Evolutionary conservation across 192 early-diverging fungal genomes (phyloP).

Genomic region (Endogone sp.): DNA sequence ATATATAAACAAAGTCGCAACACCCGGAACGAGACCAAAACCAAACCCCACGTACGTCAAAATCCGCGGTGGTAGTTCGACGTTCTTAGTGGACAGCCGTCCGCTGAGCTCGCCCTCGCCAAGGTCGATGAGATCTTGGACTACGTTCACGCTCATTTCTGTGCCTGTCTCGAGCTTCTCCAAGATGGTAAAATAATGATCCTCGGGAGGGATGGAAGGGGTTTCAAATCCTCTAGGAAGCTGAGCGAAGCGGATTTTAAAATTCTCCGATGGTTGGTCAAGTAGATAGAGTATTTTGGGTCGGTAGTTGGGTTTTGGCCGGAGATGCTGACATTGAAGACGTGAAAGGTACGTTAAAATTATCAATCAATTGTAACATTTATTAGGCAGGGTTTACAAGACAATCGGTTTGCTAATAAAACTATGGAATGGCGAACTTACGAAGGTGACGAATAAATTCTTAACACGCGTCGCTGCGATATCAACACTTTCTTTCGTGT

Average conservation of each 20-base stretch:
- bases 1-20: no score
- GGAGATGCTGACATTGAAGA: no score
- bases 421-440: slow-evolving; percentile 4
- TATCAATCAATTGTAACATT: no score
- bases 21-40: no score
- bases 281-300: background rate
- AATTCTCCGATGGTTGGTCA: background rate
- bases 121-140: slow-evolving; percentile 13
- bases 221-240: background rate
- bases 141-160: slow-evolving; percentile 12
- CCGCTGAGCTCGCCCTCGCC: background rate
- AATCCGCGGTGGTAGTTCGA: slow-evolving; percentile 3
- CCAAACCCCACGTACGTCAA: slow-evolving; percentile 15
- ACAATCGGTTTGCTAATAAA: no score
- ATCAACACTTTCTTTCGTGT: slow-evolving; percentile 8
- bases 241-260: background rate
- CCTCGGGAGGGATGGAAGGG: background rate
- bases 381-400: no score
- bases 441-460: slow-evolving; percentile 31
- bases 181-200: no score
- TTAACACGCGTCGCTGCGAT: slow-evolving; percentile 27
- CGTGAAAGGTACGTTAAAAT: no score
- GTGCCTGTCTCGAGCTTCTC: no score
- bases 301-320: background rate
- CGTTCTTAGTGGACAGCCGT: slow-evolving; percentile 1